A percentile compares a stretch with the other conserved stretches of the same genome.
Evolutionary conservation across 768 basidiomycete species (phyloP).

Genomic region (Mycena metata): DNA sequence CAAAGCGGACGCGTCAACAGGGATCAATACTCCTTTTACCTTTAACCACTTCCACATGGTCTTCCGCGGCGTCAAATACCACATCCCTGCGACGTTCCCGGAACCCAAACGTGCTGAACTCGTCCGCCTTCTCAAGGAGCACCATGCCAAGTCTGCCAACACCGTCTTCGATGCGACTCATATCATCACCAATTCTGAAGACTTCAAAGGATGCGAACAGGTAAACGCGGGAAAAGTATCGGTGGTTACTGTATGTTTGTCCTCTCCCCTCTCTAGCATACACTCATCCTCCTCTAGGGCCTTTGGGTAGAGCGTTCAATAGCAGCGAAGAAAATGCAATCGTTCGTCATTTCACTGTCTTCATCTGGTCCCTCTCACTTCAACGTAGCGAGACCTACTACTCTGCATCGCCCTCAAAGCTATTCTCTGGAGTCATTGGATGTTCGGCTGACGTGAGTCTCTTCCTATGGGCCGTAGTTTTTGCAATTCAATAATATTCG

Average conservation of each 20-base stretch:
- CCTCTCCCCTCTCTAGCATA: neutral
- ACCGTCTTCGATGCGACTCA: constrained; percentile 51
- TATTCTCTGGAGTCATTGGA: constrained; percentile 89
- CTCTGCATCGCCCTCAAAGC: constrained; percentile 80
- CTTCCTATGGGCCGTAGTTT: neutral
- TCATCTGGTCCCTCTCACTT: neutral
- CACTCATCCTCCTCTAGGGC: constrained; percentile 11
- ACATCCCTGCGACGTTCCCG: constrained; percentile 51
- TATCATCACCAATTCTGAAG: constrained; percentile 56
- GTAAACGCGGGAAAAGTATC: neutral
- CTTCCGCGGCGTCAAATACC: constrained; percentile 53
- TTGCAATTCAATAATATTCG: no score
- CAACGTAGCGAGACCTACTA: constrained; percentile 59
- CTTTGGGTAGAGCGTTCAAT: constrained; percentile 34
- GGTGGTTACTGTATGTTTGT: constrained; percentile 22
- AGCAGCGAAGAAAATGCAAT: constrained; percentile 22
- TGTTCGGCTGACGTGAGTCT: constrained; percentile 73
- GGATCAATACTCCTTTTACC: no score
- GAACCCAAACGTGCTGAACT: constrained; percentile 48
- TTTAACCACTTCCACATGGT: constrained; percentile 33
- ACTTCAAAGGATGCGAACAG: constrained; percentile 51
- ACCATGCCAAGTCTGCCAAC: constrained; percentile 48
- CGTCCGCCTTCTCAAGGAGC: constrained; percentile 50
- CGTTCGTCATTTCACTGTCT: constrained; percentile 5
- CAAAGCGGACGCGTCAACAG: no score